phyloP scores from a whole-genome alignment of 768 basidiomycete genomes.

The Calocera viscosa region DNA sequence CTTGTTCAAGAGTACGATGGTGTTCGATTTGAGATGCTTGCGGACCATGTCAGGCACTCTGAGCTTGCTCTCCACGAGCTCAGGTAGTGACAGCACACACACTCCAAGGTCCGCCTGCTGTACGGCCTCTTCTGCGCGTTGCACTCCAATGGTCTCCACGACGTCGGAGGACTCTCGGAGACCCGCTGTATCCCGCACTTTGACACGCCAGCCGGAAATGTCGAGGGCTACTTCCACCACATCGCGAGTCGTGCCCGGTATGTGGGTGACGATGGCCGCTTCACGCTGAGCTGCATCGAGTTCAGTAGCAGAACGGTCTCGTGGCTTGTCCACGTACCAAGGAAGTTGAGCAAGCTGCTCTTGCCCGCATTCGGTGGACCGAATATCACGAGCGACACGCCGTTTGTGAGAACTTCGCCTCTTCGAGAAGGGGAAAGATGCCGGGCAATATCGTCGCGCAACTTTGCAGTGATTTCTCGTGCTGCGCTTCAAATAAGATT shows the following conservation, averaged over 20 bases:
- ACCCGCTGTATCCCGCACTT: slow-evolving; percentile 78
- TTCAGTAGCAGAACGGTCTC: neutral
- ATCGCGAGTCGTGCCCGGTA: slow-evolving; percentile 84
- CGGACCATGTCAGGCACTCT: slow-evolving; percentile 38
- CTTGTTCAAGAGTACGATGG: slow-evolving; percentile 71
- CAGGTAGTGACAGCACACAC: slow-evolving; percentile 68
- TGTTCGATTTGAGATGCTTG: slow-evolving; percentile 41
- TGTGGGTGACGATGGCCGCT: slow-evolving; percentile 76
- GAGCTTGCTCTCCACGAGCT: slow-evolving; percentile 19
- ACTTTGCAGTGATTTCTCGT: slow-evolving; percentile 34
- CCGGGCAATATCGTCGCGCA: slow-evolving; percentile 40
- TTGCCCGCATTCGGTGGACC: slow-evolving; percentile 94
- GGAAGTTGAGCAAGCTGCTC: slow-evolving; percentile 72
- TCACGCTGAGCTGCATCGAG: slow-evolving; percentile 55
- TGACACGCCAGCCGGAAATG: slow-evolving; percentile 72
- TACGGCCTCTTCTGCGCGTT: slow-evolving; percentile 53
- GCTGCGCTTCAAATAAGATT: slow-evolving; percentile 33
- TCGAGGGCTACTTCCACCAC: slow-evolving; percentile 75
- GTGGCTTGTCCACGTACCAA: slow-evolving; percentile 38
- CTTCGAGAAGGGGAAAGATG: slow-evolving; percentile 59
- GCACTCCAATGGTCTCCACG: slow-evolving; percentile 72
- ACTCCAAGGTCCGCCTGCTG: slow-evolving; percentile 54
- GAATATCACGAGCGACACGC: slow-evolving; percentile 74
- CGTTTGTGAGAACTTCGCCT: slow-evolving; percentile 73
- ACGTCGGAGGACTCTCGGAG: slow-evolving; percentile 53